Evolutionary conservation across 345 rosid species (phyloP).

Genomic region (Brassica cretica): DNA sequence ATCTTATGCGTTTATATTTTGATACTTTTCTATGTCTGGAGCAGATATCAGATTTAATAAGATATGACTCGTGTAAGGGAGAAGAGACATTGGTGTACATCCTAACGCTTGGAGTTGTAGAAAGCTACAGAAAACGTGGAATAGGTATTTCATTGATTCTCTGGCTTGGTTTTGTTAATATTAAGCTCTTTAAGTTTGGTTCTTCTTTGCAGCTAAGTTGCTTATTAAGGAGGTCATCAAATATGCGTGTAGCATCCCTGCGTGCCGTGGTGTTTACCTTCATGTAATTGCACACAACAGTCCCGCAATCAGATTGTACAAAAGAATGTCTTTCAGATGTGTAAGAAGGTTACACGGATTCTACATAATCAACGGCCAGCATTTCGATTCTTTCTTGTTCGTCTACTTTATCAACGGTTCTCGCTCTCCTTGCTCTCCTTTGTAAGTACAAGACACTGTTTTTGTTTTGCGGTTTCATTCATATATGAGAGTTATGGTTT

Average conservation of each 20-base stretch:
- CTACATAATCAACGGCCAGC: slow-evolving; percentile 76
- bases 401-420: slow-evolving; percentile 80
- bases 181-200: slow-evolving; percentile 3
- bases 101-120: slow-evolving; percentile 87
- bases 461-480: neutral
- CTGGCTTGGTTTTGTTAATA: slow-evolving; percentile 27
- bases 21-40: slow-evolving; percentile 1
- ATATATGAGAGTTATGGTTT: slow-evolving; percentile 7
- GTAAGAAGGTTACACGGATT: slow-evolving; percentile 70
- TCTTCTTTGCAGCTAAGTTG: slow-evolving; percentile 55
- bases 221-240: slow-evolving; percentile 78
- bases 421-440: slow-evolving; percentile 83
- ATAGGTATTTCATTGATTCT: slow-evolving; percentile 53
- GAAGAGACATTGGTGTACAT: slow-evolving; percentile 84
- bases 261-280: slow-evolving; percentile 84
- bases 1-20: neutral
- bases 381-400: slow-evolving; percentile 80
- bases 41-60: slow-evolving; percentile 84
- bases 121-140: slow-evolving; percentile 75
- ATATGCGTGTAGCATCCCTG: slow-evolving; percentile 63
- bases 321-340: slow-evolving; percentile 85
- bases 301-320: slow-evolving; percentile 81
- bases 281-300: slow-evolving; percentile 91
- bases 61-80: slow-evolving; percentile 62
- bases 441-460: slow-evolving; percentile 53